Base-by-base conservation (phyloP, 2,329 filamentous ascomycete species). In the Microcyclosporella mali region DNA sequence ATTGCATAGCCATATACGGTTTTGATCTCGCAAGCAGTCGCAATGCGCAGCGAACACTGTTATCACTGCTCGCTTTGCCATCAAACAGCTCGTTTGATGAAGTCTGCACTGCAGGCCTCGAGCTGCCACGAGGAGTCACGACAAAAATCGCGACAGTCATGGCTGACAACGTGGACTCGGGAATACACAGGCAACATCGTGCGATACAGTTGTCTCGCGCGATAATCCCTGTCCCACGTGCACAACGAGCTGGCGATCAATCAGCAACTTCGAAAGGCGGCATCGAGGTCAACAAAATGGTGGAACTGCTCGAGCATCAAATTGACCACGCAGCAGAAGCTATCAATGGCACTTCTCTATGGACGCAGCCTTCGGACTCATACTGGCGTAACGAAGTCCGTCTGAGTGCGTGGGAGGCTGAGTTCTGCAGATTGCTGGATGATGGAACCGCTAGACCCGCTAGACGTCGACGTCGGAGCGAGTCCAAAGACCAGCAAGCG, bases 21-120 rank as follows among this genome's bases (percentile, higher is more conserved):
- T 16, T 34, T 3, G 19, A 18, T n/a, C 21, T 38, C 12, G 19
- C 32, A 11, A 39, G 17, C 14, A 39, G 14, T 17, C 25, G 30
- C 17, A 43, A 52, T 45, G 29, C 56, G 47, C 14, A 57, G 41
- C 3, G 59, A 57, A 21, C 17, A 53, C 48, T 27, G 51, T 52
- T 41, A 52, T 45, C 30, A 56, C 43, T 37, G 45, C 49, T 27
- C n/a, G 28, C n/a, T 15, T 18, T 43, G 28, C 35, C 15, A 2
- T 28, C 25, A 4, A 17, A 12, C 7, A 18, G 15, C 3, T 56
- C 58, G 30, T 43, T 40, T 6, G 27, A 37, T 25, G 21, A 25
- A 6, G 21, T 25, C 6, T 25, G 6, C 21, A 25, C 21, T 25
- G 21, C 21, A 9, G 21, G 21, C 9, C 21, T 25, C 4, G 21